Evolutionary conservation across 192 early-diverging fungal species (phyloP).

Genomic region (Backusella australiensis): DNA sequence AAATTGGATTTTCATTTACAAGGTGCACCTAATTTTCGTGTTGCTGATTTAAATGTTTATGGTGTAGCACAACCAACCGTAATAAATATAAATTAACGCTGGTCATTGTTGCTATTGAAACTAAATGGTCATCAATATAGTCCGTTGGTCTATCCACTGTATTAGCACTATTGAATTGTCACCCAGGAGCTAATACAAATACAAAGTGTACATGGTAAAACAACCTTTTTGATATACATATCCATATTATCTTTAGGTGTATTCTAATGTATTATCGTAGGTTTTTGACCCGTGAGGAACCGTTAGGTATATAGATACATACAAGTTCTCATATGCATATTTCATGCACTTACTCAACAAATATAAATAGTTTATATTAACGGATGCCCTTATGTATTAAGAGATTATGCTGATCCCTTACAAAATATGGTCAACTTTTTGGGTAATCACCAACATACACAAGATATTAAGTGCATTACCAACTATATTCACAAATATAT

Average conservation of each 20-base stretch:
- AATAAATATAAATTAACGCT: background rate
- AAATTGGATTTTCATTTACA: constrained; percentile 59
- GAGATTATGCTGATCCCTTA: constrained; percentile 51
- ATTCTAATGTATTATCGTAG: constrained; percentile 3
- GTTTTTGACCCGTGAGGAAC: constrained; percentile 42
- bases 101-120: background rate
- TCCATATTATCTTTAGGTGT: background rate
- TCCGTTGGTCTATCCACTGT: constrained; percentile 52
- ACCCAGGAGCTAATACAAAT: constrained; percentile 32
- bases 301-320: constrained; percentile 23
- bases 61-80: constrained; percentile 65
- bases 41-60: constrained; percentile 55
- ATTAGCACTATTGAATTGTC: constrained; percentile 51
- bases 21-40: constrained; percentile 67
- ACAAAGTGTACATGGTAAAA: constrained; percentile 33
- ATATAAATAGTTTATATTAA: constrained; percentile 50
- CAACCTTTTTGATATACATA: background rate
- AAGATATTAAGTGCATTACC: too few relatives aligned
- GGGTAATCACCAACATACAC: background rate
- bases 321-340: background rate
- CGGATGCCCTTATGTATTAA: constrained; percentile 57
- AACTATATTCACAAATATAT: background rate
- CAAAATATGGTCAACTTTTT: constrained; percentile 50
- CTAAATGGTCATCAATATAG: constrained; percentile 10
- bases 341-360: background rate